Evolutionary conservation across 768 basidiomycete genomes (phyloP).

Genomic region (Termitomyces sp.): DNA sequence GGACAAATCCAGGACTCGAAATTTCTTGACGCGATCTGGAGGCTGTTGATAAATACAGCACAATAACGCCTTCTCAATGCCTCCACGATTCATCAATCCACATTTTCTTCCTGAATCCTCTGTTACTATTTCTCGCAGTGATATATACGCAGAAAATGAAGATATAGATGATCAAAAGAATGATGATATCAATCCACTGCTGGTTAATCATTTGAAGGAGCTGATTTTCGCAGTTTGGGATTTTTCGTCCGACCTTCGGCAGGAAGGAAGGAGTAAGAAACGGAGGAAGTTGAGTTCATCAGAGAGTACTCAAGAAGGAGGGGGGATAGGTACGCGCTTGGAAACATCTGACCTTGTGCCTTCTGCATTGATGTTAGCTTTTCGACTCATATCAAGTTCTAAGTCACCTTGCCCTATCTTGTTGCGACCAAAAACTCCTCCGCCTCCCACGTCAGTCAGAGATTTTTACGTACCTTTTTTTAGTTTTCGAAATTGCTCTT

Average conservation of each 20-base stretch:
- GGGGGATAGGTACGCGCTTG: constrained; percentile 4
- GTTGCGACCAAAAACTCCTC: constrained; percentile 39
- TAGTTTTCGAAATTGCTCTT: not conserved
- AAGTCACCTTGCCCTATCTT: constrained; percentile 35
- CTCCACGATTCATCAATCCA: constrained; percentile 44
- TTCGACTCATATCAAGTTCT: constrained; percentile 45
- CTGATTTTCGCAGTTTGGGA: constrained; percentile 14
- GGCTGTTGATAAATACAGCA: constrained; percentile 11
- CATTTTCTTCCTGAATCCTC: constrained; percentile 32
- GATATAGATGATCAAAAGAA: not conserved
- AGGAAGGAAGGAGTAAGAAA: constrained; percentile 6
- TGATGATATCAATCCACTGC: constrained; percentile 7
- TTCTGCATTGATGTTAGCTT: constrained; percentile 26
- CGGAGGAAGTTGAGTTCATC: constrained; percentile 4
- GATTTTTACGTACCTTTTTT: not conserved
- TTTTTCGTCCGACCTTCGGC: not conserved
- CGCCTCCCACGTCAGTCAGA: constrained; percentile 31
- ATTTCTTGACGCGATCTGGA: constrained; percentile 14
- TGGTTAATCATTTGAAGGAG: constrained; percentile 17
- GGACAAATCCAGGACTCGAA: constrained; percentile 1
- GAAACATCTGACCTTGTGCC: not conserved
- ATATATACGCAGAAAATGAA: constrained; percentile 17
- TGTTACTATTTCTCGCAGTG: constrained; percentile 32
- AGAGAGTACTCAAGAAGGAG: not conserved
- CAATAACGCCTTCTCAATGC: constrained; percentile 14